Evolutionary conservation across 1,139 yeast genomes (phyloP).

Genomic region (Taphrina communis): DNA sequence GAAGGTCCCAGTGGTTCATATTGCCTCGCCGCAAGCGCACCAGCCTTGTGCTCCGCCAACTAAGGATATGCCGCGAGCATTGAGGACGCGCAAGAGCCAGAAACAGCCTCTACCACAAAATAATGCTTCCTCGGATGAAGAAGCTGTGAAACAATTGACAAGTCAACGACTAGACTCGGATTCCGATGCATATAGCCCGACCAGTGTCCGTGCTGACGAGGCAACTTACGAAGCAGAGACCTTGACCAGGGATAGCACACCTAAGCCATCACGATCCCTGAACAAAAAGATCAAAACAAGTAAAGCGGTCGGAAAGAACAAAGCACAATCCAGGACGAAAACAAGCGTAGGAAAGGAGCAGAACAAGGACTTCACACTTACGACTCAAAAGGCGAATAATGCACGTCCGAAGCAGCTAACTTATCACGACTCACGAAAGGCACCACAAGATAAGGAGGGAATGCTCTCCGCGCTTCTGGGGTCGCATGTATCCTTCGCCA

Average conservation of each 20-base stretch:
- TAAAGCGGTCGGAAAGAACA: background rate
- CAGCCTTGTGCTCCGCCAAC: no score
- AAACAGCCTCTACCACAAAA: background rate
- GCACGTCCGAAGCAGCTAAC: background rate
- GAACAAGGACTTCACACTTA: background rate
- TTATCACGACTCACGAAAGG: slow-evolving; percentile 5
- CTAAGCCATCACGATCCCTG: background rate
- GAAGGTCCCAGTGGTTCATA: no score
- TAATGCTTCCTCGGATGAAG: slow-evolving; percentile 13
- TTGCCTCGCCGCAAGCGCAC: no score
- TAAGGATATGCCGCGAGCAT: background rate
- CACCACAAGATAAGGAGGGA: slow-evolving; percentile 17
- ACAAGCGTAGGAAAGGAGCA: background rate
- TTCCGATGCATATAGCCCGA: background rate
- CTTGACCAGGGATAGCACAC: background rate
- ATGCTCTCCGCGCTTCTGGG: slow-evolving; percentile 10
- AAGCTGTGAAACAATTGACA: slow-evolving; percentile 11
- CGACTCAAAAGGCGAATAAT: background rate
- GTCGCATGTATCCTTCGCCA: background rate
- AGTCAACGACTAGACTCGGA: background rate
- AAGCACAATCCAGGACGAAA: background rate
- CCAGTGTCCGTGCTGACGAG: background rate
- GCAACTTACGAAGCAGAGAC: background rate
- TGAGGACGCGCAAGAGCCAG: background rate
- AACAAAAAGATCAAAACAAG: background rate